Percentiles rank a stretch among this genome's conserved stretches.
phyloP scores from a whole-genome alignment of 108 stramenopile species.

The Cyclotella sp. region DNA sequence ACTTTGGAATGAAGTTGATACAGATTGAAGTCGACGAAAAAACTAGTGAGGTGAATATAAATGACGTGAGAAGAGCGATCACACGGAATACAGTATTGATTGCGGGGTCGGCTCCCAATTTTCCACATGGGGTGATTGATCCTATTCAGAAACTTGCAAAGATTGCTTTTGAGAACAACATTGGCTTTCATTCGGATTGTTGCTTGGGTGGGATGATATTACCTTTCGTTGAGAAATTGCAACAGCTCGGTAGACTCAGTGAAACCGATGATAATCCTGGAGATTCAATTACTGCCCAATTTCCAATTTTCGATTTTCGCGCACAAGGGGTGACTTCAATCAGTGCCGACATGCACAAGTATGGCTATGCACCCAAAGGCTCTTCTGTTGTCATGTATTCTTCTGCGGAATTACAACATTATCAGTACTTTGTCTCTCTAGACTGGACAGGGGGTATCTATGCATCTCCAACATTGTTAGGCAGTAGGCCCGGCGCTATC shows the following conservation, averaged over 20 bases:
- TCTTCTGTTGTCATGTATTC: slow-evolving; percentile 84
- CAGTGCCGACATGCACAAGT: slow-evolving; percentile 92
- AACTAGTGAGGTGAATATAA: slow-evolving; percentile 55
- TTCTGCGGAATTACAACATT: slow-evolving; percentile 49
- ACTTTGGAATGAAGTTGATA: slow-evolving; percentile 76
- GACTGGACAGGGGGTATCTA: slow-evolving; percentile 93
- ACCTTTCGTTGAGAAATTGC: slow-evolving; percentile 71
- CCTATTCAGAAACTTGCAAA: slow-evolving; percentile 58
- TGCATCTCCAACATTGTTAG: slow-evolving; percentile 86
- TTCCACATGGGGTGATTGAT: slow-evolving; percentile 89
- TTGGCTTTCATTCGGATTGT: slow-evolving; percentile 92
- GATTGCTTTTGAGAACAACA: slow-evolving; percentile 60
- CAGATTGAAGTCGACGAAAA: slow-evolving; percentile 68
- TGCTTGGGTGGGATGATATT: slow-evolving; percentile 92
- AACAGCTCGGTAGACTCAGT: slow-evolving; percentile 22
- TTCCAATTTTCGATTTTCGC: slow-evolving; percentile 81
- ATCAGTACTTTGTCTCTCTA: slow-evolving; percentile 58
- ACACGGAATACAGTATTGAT: slow-evolving; percentile 86
- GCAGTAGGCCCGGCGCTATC: slow-evolving; percentile 79
- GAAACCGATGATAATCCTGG: background rate
- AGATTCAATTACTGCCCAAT: background rate
- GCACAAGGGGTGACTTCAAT: slow-evolving; percentile 87
- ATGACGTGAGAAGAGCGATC: slow-evolving; percentile 51
- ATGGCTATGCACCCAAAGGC: slow-evolving; percentile 91
- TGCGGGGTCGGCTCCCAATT: slow-evolving; percentile 82